A percentile compares a stretch with the other conserved stretches of the same genome.
phyloP scores from a whole-genome alignment of 73 alveolate species.

The Symbiodinium pilosum region DNA sequence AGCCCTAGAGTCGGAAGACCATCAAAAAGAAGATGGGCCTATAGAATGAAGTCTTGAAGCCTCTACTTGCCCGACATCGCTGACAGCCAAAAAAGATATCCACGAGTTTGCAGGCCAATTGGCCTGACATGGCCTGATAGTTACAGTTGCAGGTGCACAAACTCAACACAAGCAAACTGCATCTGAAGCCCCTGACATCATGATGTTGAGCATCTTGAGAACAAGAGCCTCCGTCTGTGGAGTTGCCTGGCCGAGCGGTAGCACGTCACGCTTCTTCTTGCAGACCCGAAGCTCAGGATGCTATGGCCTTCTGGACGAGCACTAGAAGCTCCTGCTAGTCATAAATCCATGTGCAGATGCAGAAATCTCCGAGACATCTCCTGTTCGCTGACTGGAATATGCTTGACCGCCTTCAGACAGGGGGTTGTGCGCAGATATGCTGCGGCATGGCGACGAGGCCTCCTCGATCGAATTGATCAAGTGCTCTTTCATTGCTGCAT shows the following conservation, averaged over 20 bases:
- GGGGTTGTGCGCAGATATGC: not conserved
- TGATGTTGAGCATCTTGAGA: constrained; percentile 63
- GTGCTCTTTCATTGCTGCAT: constrained; percentile 87
- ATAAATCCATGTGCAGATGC: not conserved
- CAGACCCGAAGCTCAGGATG: not conserved
- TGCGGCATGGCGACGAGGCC: not conserved
- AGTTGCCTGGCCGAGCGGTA: constrained; percentile 24
- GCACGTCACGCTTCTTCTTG: not conserved
- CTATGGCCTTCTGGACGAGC: constrained; percentile 65
- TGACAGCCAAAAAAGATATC: no score
- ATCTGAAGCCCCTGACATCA: constrained; percentile 32
- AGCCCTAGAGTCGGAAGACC: no score
- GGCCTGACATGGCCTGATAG: no score
- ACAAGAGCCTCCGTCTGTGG: constrained; percentile 69
- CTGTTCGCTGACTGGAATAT: constrained; percentile 73
- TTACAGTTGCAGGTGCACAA: no score
- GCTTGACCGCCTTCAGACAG: constrained; percentile 40
- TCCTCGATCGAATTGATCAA: constrained; percentile 92
- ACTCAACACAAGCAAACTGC: no score
- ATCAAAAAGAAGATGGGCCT: no score
- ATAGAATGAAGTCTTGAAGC: no score
- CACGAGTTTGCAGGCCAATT: no score
- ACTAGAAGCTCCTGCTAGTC: constrained; percentile 56
- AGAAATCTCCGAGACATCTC: not conserved
- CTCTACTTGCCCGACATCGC: no score